A percentile compares a stretch with the other conserved stretches of the same genome.
phyloP scores from a whole-genome alignment of 2,329 filamentous ascomycete genomes.

The Fusarium longipes region DNA sequence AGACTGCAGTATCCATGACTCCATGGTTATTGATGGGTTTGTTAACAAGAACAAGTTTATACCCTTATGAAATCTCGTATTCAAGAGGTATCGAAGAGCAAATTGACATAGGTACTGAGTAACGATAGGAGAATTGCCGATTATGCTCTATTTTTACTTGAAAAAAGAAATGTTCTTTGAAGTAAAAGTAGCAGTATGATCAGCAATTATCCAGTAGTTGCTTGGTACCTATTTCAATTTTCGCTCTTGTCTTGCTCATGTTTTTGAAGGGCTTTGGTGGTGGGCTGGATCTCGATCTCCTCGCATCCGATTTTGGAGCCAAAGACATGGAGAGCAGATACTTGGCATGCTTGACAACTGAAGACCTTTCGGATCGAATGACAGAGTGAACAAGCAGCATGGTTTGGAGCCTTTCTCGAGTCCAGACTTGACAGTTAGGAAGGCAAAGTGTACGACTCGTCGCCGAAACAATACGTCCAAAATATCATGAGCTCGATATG shows the following conservation, averaged over 20 bases:
- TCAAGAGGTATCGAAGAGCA: neutral
- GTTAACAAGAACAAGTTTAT: neutral
- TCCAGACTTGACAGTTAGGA: neutral
- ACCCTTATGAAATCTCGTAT: neutral
- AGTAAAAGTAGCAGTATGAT: too few relatives aligned
- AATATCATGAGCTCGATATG: neutral
- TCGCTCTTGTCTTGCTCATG: neutral
- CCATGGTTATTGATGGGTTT: conserved; percentile 1
- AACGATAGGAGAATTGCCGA: too few relatives aligned
- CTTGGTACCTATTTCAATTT: too few relatives aligned
- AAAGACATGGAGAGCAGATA: neutral
- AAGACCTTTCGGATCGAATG: neutral
- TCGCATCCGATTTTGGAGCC: neutral
- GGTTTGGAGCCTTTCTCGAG: neutral
- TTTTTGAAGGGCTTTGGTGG: neutral
- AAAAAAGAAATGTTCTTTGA: too few relatives aligned
- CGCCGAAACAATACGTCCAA: conserved; percentile 1
- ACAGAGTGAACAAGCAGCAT: neutral
- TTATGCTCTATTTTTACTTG: too few relatives aligned
- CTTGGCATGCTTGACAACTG: neutral
- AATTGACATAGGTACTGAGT: too few relatives aligned
- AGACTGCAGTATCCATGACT: conserved; percentile 5
- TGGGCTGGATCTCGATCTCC: neutral
- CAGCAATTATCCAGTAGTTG: too few relatives aligned
- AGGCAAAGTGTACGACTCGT: neutral